These are phyloP conservation scores for Phoma herbarum DNA, from an alignment of 2,329 filamentous ascomycete species.

Conservation along the genomic window DNA sequence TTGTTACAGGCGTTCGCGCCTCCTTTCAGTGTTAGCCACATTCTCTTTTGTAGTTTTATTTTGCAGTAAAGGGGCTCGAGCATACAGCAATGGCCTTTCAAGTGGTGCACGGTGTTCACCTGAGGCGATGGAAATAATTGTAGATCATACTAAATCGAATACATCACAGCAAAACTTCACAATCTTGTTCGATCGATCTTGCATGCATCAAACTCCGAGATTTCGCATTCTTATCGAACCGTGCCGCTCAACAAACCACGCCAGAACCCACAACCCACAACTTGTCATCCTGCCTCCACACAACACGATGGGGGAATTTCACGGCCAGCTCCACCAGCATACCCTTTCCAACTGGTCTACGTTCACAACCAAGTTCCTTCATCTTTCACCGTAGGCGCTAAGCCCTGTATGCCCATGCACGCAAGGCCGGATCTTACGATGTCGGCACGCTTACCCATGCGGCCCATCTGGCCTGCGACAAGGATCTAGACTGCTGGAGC, in stretches of 20 bases:
- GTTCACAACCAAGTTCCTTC: not conserved
- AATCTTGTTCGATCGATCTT: not conserved
- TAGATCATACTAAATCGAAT: constrained; percentile 1
- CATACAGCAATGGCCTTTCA: not conserved
- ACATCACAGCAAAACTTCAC: not conserved
- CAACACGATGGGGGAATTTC: not conserved
- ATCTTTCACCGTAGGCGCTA: not conserved
- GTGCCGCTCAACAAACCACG: constrained; percentile 1
- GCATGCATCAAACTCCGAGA: not conserved
- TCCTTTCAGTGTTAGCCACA: not conserved
- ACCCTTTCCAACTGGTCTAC: not conserved
- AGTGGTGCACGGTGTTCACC: not conserved
- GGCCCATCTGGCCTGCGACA: constrained; percentile 8
- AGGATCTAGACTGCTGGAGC: constrained; percentile 6
- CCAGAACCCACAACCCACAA: not conserved
- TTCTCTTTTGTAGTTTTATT: constrained; percentile 16
- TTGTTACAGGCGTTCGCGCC: constrained; percentile 1
- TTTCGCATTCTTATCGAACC: not conserved
- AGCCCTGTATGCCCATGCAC: not conserved
- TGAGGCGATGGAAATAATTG: not conserved
- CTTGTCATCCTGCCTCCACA: not conserved
- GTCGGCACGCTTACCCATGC: constrained; percentile 1
- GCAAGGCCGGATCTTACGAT: constrained; percentile 2
- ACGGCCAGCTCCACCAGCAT: not conserved
- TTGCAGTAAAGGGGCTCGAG: not conserved